Evolutionary conservation across 371 early-diverging fungal species (phyloP), one percentile per base, ranked within the genome.

Genomic region (Rhizomucor pusillus): DNA sequence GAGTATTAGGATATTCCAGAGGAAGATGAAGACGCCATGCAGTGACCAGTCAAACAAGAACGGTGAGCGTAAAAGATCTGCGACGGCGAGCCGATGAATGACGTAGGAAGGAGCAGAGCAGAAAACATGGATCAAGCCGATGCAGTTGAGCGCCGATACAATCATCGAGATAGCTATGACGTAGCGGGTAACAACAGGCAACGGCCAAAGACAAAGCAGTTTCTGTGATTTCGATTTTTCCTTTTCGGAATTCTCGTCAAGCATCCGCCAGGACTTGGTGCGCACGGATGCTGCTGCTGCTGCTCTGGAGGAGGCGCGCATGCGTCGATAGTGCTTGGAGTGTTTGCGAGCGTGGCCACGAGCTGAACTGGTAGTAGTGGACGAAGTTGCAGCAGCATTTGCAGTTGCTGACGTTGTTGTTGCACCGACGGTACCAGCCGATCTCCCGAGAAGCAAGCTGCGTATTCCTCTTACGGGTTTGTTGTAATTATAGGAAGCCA

Each of bases 71-170:
- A 76, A 12, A 33, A 81, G 45, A 23, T 70, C 73, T 25, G 54
- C 44, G 23, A 75, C 53, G 36, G 76, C 77, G 7, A 60, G 47
- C 5, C 73, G 68, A 54, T 76, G 60, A 40, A 78, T 53, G 13
- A 81, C 72, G 53, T 50, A 78, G 0, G 75, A 73, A 34, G 81
- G 81, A 1, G 78, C 68, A 6, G 77, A 66, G 34, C 77, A 77
- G 16, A 59, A 64, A 16, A 74, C 43, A 16, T 61, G 45, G 12
- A 74, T 6, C 0, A 74, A n/a, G 5, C 61, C 49, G 5, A 69
- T 46, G 18, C 50, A 51, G 40, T 73, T 73, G 20, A 76, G 61
- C 0, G 63, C 44, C 1, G 81, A 77, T 9, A 78, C 54, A 20
- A 76, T 1, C 0, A 68, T 7, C 7, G 81, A 66, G n/a, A 78